Evolutionary conservation across 768 basidiomycete genomes (phyloP).

Genomic region (Boletus insuetus): DNA sequence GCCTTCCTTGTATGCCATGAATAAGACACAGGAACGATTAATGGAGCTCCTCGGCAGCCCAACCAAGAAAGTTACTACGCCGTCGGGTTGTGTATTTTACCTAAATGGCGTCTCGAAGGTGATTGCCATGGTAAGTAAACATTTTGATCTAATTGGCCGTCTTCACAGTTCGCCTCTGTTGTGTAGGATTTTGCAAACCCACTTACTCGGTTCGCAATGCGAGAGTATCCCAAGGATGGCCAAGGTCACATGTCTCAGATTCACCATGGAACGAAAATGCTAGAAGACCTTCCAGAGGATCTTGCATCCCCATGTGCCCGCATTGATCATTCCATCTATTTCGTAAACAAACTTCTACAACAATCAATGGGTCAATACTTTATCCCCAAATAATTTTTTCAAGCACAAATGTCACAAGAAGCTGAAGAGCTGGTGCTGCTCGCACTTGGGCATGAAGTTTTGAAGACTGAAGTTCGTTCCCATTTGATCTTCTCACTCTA

Average conservation of each 20-base stretch:
- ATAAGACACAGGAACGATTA: constrained; percentile 17
- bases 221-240: constrained; percentile 29
- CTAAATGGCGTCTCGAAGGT: constrained; percentile 17
- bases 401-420: neutral
- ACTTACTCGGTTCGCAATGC: constrained; percentile 18
- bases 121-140: constrained; percentile 18
- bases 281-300: constrained; percentile 23
- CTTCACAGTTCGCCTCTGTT: too few species aligned
- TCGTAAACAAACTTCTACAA: constrained; percentile 23
- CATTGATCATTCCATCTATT: constrained; percentile 18
- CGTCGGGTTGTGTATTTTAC: constrained; percentile 30
- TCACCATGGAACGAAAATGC: constrained; percentile 30
- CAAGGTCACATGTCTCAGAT: constrained; percentile 21
- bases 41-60: constrained; percentile 22
- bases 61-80: constrained; percentile 16
- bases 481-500: too few species aligned
- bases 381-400: constrained; percentile 15
- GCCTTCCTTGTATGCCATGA: constrained; percentile 24
- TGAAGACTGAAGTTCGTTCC: neutral
- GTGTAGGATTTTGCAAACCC: constrained; percentile 24
- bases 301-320: constrained; percentile 26
- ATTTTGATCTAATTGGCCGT: too few species aligned
- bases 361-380: constrained; percentile 6
- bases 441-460: constrained; percentile 3
- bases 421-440: neutral